Base-by-base conservation (phyloP, 2,329 filamentous ascomycete genomes). In the Paramyrothecium sp. region DNA sequence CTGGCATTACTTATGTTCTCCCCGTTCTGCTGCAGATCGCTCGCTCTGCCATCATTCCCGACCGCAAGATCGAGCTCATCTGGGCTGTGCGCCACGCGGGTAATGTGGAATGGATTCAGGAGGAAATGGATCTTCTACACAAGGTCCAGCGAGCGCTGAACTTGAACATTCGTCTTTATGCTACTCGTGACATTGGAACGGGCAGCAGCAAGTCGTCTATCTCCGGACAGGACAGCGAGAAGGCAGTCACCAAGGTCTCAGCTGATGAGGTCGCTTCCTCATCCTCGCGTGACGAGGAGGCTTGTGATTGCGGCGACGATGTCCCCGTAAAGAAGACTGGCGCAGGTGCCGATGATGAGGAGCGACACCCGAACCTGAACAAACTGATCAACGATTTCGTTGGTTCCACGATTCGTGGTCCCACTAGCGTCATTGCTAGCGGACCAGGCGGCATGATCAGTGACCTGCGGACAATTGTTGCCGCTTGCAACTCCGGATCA, bases 381-480 rank as follows among this genome's bases (percentile, higher is more conserved):
- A 68, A 70, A 17, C 69, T 84, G 10, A 73, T 88, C 2, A 65
- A 65, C 7, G 70, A 71, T 3, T 87, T 87, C 61, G 74, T 84
- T 3, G 72, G 72, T 1, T 64, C 69, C 2, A 82, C 81, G 0
- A 68, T 76, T 0, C 64, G 69, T 0, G 84, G 84, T 0, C 71
- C 80, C 13, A 85, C 83, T 0, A 74, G 76, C 0, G 83, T 89
- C 0, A 79, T 85, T 65, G 85, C 81, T 0, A 88, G 85, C 62
- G 86, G 86, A 0, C 86, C 86, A 1, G 77, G 78, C 1, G 75
- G 78, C 2, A 86, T 89, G 81, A 79, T 87, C 7, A 76, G 75
- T n/a, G 83, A 86, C 55, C 63, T 89, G 57, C 74, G 86, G 23
- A 69, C 60, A 4, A 78, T 78, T 2, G 83, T 88, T 4, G 84